phyloP scores from a whole-genome alignment of 169 alveolate genomes.

The Perkinsus chesapeaki region DNA sequence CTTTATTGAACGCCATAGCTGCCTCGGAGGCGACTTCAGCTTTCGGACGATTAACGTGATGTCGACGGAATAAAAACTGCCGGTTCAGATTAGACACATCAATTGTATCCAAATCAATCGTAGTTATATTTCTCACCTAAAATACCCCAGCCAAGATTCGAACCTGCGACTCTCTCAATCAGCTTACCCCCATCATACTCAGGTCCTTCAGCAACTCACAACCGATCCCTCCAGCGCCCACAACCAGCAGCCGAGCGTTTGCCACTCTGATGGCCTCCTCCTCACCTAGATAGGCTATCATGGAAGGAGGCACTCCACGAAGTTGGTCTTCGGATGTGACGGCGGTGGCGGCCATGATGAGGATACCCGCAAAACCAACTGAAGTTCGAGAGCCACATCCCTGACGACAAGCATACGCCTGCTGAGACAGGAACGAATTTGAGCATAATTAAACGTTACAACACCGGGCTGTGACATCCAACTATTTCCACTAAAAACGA shows the following conservation, averaged over 20 bases:
- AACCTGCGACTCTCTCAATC: background rate
- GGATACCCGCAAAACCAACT: background rate
- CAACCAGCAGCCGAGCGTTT: conserved; percentile 54
- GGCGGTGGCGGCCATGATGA: background rate
- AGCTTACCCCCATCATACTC: background rate
- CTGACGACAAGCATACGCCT: too few species aligned
- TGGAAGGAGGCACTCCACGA: background rate
- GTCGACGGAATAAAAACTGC: conserved; percentile 82
- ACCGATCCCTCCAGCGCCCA: conserved; percentile 99
- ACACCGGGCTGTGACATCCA: too few species aligned
- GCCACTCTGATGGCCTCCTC: background rate
- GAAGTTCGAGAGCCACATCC: background rate
- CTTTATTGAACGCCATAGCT: background rate
- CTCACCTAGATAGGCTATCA: background rate
- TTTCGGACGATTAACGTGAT: conserved; percentile 21
- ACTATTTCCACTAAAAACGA: too few species aligned
- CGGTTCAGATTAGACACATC: conserved; percentile 94
- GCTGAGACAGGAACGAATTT: too few species aligned
- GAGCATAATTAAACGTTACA: too few species aligned
- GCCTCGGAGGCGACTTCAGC: conserved; percentile 17
- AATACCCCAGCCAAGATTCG: conserved; percentile 44
- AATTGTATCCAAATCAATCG: conserved; percentile 91
- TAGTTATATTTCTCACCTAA: conserved; percentile 81
- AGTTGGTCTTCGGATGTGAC: background rate
- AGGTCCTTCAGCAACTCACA: conserved; percentile 93